These are phyloP conservation scores for Pleurotus eryngii DNA, from an alignment of 768 basidiomycete genomes.

Conservation along the genomic window DNA sequence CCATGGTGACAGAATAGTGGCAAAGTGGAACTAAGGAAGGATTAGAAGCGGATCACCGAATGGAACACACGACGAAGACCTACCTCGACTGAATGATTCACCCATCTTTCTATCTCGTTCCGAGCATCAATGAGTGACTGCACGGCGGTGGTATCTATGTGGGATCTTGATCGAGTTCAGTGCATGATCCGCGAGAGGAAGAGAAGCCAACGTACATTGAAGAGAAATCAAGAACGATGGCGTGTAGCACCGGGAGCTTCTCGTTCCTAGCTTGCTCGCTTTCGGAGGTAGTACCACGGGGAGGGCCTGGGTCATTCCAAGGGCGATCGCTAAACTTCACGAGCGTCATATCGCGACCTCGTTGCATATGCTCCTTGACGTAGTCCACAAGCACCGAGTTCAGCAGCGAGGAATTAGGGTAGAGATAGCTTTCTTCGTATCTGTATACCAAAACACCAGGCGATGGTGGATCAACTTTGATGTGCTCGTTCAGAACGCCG, in stretches of 20 bases:
- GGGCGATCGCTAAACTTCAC: slow-evolving; percentile 70
- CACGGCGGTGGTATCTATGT: slow-evolving; percentile 89
- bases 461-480: slow-evolving; percentile 73
- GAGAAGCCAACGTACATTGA: slow-evolving; percentile 50
- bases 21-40: slow-evolving; percentile 83
- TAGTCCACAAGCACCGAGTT: slow-evolving; percentile 78
- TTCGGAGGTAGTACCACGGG: slow-evolving; percentile 38
- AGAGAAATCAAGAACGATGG: slow-evolving; percentile 91
- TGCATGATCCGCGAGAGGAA: background rate
- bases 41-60: background rate
- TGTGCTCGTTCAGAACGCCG: slow-evolving; percentile 60
- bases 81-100: slow-evolving; percentile 71
- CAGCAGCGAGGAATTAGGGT: slow-evolving; percentile 69
- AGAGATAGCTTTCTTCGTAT: slow-evolving; percentile 86
- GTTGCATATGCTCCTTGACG: slow-evolving; percentile 72
- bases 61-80: slow-evolving; percentile 12
- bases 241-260: slow-evolving; percentile 66
- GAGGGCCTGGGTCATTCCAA: slow-evolving; percentile 92
- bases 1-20: slow-evolving; percentile 90
- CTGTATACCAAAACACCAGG: slow-evolving; percentile 91
- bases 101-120: slow-evolving; percentile 84
- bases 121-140: slow-evolving; percentile 91
- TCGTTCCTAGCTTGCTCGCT: slow-evolving; percentile 46
- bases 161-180: slow-evolving; percentile 44
- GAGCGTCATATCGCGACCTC: slow-evolving; percentile 70